Base-by-base conservation (phyloP, 805 yeast genomes). In the Hanseniaspora lindneri region DNA sequence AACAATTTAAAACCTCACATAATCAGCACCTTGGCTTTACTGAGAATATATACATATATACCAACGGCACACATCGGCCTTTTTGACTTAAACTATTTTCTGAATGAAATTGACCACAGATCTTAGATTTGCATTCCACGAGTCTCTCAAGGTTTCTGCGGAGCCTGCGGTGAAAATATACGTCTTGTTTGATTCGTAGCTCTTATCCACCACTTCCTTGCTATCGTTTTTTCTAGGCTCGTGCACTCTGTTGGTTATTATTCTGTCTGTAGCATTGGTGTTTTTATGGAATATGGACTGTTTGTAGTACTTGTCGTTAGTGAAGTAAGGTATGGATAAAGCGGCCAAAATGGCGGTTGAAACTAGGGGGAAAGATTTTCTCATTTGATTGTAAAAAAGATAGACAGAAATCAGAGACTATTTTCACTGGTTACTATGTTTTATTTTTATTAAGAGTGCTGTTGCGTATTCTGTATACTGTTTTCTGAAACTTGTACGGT, bases 221-320 rank as follows among this genome's bases (percentile, higher is more conserved):
- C 8, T 19, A 7, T 32, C 37, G 16, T n/a, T 30, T 6, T 16
- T 32, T 14, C 4, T 10, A 21, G 44, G 34, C 17, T 42, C 47
- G 20, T 34, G 32, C 1, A 42, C 28, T 19, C 21, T 42, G 13
- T 42, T 35, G 21, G 47, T 42, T 16, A 42, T 42, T 24, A 42
- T 42, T 25, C 17, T 42, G 14, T 42, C 47, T 4, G 47, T 42
- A 13, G 14, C 19, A 9, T 33, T 14, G 13, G 23, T 13, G 2
- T 27, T 33, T 17, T 34, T 42, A 19, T 42, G 34, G 21, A 42
- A 42, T 7, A 24, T 25, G 24, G 47, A 33, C 13, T 42, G 39
- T 25, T 42, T 23, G 23, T 42, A 42, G 33, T 42, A 42, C 6
- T 36, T 36, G 16, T 23, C 47, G 5, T 42, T 33, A 7, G 19